phyloP scores from a whole-genome alignment of 2,329 filamentous ascomycete species.

The Keithomyces neogunnii region DNA sequence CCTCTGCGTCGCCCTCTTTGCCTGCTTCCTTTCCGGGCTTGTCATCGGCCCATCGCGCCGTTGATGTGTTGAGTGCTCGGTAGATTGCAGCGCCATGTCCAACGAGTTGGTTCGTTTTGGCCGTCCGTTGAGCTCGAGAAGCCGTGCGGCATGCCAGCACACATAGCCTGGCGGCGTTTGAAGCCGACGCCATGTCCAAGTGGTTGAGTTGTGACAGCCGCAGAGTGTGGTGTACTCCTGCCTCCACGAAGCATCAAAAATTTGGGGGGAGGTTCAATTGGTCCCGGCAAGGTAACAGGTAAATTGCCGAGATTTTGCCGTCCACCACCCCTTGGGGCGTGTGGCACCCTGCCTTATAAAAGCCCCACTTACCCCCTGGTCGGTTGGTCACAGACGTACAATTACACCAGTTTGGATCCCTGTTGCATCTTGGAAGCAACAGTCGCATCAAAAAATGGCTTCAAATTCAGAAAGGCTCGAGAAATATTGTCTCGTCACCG shows the following conservation, averaged over 20 bases:
- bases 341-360: background rate
- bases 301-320: constrained; percentile 5
- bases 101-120: constrained; percentile 16
- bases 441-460: constrained; percentile 4
- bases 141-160: constrained; percentile 23
- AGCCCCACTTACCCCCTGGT: too few species aligned
- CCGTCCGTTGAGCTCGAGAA: constrained; percentile 14
- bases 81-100: constrained; percentile 12
- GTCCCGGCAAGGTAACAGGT: background rate
- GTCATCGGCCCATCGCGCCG: constrained; percentile 13
- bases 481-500: constrained; percentile 69
- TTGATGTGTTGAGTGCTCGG: constrained; percentile 23
- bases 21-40: constrained; percentile 2
- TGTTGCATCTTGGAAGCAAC: too few species aligned
- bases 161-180: constrained; percentile 28
- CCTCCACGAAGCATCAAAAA: constrained; percentile 16
- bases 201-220: background rate
- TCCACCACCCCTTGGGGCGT: background rate
- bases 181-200: constrained; percentile 28
- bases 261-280: constrained; percentile 10
- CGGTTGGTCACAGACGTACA: too few species aligned
- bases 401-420: background rate
- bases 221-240: constrained; percentile 12
- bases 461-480: constrained; percentile 6
- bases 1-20: constrained; percentile 16